Evolutionary conservation across 768 basidiomycete species (phyloP).

Genomic region (Termitomyces sp.): DNA sequence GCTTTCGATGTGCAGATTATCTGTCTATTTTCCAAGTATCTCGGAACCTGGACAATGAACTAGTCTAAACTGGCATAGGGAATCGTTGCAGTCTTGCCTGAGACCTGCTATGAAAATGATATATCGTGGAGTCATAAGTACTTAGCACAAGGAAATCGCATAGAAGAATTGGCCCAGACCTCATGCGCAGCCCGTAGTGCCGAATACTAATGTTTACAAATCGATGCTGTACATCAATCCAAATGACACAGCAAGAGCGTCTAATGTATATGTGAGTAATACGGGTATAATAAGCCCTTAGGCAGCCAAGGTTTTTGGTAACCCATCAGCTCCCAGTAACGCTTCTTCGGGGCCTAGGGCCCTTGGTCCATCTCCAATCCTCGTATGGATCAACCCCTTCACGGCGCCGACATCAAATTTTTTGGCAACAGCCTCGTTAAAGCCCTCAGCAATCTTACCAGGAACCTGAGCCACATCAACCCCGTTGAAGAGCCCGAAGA

Average conservation of each 20-base stretch:
- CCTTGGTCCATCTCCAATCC: slow-evolving; percentile 89
- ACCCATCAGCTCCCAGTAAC: slow-evolving; percentile 63
- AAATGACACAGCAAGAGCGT: neutral
- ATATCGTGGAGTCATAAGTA: too few relatives aligned
- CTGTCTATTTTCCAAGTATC: too few relatives aligned
- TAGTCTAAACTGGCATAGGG: too few relatives aligned
- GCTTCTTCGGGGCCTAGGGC: slow-evolving; percentile 58
- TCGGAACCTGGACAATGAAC: too few relatives aligned
- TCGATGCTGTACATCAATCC: too few relatives aligned
- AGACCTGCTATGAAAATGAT: too few relatives aligned
- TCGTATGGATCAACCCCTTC: slow-evolving; percentile 87
- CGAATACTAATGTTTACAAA: too few relatives aligned
- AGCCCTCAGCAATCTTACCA: slow-evolving; percentile 61
- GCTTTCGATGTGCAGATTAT: too few relatives aligned
- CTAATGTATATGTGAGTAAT: neutral
- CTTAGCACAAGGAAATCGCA: too few relatives aligned
- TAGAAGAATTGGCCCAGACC: too few relatives aligned
- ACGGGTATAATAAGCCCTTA: neutral
- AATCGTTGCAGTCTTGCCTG: too few relatives aligned
- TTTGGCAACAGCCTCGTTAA: slow-evolving; percentile 76
- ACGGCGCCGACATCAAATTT: slow-evolving; percentile 74
- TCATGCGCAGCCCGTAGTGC: too few relatives aligned
- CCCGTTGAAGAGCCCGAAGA: slow-evolving; percentile 57
- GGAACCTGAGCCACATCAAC: slow-evolving; percentile 30
- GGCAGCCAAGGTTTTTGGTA: slow-evolving; percentile 53